These are phyloP conservation scores for Pleomassaria siparia DNA, from an alignment of 2,329 filamentous ascomycete species.

Conservation along the genomic window DNA sequence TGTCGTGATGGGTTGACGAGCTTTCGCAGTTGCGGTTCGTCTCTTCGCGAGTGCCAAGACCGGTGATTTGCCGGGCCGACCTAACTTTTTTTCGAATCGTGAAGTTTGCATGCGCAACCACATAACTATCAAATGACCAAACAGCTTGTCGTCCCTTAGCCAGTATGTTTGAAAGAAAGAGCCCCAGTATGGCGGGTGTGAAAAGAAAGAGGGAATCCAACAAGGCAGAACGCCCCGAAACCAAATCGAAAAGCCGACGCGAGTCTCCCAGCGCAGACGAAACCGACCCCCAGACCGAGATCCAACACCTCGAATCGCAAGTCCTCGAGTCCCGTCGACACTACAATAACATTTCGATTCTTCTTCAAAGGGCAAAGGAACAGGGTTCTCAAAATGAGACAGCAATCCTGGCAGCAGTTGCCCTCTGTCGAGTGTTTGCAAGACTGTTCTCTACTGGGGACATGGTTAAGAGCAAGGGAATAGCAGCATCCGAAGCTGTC, in stretches of 20 bases:
- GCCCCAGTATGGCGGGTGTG: slow-evolving; percentile 31
- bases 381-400: slow-evolving; percentile 56
- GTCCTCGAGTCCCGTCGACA: slow-evolving; percentile 85
- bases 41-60: neutral
- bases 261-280: slow-evolving; percentile 34
- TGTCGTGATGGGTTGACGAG: slow-evolving; percentile 31
- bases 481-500: slow-evolving; percentile 71
- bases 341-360: slow-evolving; percentile 83
- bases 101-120: neutral
- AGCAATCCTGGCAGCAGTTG: slow-evolving; percentile 70
- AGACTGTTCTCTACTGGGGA: slow-evolving; percentile 74
- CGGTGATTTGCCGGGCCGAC: slow-evolving; percentile 27
- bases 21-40: slow-evolving; percentile 7
- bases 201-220: slow-evolving; percentile 48
- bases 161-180: slow-evolving; percentile 40
- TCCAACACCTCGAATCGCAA: slow-evolving; percentile 74
- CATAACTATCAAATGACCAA: neutral
- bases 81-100: slow-evolving; percentile 25
- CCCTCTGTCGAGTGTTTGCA: slow-evolving; percentile 84
- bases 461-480: slow-evolving; percentile 65
- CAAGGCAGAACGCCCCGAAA: slow-evolving; percentile 38
- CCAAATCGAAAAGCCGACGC: slow-evolving; percentile 41
- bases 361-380: slow-evolving; percentile 61
- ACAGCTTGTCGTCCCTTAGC: neutral
- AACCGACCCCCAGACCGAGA: slow-evolving; percentile 61